phyloP scores from a whole-genome alignment of 108 stramenopile species.

The Schizochytrium sp. region DNA sequence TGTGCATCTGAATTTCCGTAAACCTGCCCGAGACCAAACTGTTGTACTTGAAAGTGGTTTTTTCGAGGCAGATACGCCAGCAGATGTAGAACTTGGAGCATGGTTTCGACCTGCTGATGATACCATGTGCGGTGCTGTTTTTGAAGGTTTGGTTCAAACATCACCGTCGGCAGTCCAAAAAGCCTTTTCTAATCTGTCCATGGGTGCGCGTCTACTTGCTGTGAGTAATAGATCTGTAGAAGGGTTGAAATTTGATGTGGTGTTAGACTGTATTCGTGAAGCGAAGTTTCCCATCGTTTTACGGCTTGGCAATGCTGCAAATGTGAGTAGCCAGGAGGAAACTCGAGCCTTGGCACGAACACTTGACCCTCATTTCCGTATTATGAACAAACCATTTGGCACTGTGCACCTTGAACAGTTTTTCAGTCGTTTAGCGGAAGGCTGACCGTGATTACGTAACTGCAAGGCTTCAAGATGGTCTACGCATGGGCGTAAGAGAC shows the following conservation, averaged over 20 bases:
- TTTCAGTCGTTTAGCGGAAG: not conserved
- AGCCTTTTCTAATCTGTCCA: not conserved
- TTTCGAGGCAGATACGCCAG: not conserved
- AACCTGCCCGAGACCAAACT: not conserved
- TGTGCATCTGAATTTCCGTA: not conserved
- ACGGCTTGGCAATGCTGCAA: not conserved
- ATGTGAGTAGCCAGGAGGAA: not conserved
- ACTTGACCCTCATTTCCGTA: not conserved
- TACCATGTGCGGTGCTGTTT: not conserved
- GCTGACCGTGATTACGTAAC: not conserved
- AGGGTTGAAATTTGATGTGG: conserved; percentile 2
- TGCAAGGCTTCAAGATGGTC: not conserved
- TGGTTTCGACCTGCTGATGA: conserved; percentile 25
- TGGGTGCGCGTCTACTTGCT: not conserved
- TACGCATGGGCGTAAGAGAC: not conserved
- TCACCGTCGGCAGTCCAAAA: not conserved
- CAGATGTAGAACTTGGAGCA: not conserved
- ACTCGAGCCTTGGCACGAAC: not conserved
- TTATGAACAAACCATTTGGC: conserved; percentile 5
- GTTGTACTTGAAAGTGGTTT: not conserved
- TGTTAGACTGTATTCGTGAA: not conserved
- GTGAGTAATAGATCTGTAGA: conserved; percentile 3
- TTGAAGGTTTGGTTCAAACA: not conserved
- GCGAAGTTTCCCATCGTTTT: not conserved
- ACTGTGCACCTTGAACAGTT: not conserved